Percentiles rank a stretch among this genome's conserved stretches.
phyloP scores from a whole-genome alignment of 805 yeast genomes.

The Candida oleophila region DNA sequence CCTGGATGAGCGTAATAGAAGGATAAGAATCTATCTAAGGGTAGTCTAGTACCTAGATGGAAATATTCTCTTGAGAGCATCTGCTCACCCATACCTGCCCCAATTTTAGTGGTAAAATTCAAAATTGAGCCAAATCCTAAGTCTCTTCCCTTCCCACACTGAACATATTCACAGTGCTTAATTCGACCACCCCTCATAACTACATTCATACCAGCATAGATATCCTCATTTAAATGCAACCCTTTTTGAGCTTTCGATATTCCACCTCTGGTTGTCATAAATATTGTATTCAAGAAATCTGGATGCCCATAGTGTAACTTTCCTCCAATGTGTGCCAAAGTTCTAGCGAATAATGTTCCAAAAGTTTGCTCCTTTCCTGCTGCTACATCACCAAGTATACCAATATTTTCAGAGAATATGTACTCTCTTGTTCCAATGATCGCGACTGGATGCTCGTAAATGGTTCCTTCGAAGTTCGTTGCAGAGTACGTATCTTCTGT shows the following conservation, averaged over 20 bases:
- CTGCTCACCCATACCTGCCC: constrained; percentile 94
- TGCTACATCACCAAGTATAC: constrained; percentile 84
- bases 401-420: constrained; percentile 82
- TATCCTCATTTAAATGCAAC: constrained; percentile 82
- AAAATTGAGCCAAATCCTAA: constrained; percentile 82
- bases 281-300: constrained; percentile 73
- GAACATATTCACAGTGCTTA: constrained; percentile 83
- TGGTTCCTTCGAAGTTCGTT: constrained; percentile 14
- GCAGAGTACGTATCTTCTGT: constrained; percentile 20
- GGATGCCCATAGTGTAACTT: constrained; percentile 89
- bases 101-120: constrained; percentile 84
- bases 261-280: constrained; percentile 86
- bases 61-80: constrained; percentile 82
- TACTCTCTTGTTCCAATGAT: constrained; percentile 87
- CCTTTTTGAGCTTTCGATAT: constrained; percentile 86
- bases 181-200: constrained; percentile 82
- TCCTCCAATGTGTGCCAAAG: constrained; percentile 82
- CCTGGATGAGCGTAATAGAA: constrained; percentile 88
- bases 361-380: constrained; percentile 90
- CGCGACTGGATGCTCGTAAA: constrained; percentile 62
- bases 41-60: constrained; percentile 77
- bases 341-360: constrained; percentile 82
- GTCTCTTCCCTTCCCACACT: constrained; percentile 91
- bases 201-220: constrained; percentile 86
- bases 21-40: constrained; percentile 76